phyloP scores from a whole-genome alignment of 306 rosid genomes.

The Cucumis melo region DNA sequence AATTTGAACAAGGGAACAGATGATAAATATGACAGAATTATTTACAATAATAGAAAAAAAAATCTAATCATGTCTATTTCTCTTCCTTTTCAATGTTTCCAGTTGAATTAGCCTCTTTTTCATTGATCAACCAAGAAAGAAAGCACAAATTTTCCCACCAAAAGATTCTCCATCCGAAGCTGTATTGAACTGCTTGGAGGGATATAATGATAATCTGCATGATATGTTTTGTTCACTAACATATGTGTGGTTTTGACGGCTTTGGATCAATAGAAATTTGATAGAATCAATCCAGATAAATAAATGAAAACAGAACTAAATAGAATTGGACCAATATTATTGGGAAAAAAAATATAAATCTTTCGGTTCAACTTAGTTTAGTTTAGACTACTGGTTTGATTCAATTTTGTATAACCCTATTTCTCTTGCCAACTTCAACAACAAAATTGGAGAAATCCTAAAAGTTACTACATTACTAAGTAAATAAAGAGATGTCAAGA shows the following conservation, averaged over 20 bases:
- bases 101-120: not conserved
- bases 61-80: not conserved
- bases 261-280: not conserved
- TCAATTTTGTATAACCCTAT: not conserved
- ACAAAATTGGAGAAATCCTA: not conserved
- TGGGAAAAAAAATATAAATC: not conserved
- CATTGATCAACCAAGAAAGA: not conserved
- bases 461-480: not conserved
- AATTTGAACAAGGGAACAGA: no score
- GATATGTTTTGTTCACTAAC: not conserved
- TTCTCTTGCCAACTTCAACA: not conserved
- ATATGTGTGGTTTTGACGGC: not conserved
- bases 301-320: not conserved
- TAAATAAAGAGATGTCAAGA: not conserved
- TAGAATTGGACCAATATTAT: not conserved
- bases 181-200: not conserved
- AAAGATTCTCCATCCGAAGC: not conserved
- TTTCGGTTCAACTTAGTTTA: not conserved
- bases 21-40: no score
- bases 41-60: no score
- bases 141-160: not conserved
- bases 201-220: not conserved
- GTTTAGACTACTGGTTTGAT: not conserved
- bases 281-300: not conserved
- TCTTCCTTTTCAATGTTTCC: not conserved